These are phyloP conservation scores for Tetraselmis striata DNA, from an alignment of 139 green algal species.

Conservation along the genomic window DNA sequence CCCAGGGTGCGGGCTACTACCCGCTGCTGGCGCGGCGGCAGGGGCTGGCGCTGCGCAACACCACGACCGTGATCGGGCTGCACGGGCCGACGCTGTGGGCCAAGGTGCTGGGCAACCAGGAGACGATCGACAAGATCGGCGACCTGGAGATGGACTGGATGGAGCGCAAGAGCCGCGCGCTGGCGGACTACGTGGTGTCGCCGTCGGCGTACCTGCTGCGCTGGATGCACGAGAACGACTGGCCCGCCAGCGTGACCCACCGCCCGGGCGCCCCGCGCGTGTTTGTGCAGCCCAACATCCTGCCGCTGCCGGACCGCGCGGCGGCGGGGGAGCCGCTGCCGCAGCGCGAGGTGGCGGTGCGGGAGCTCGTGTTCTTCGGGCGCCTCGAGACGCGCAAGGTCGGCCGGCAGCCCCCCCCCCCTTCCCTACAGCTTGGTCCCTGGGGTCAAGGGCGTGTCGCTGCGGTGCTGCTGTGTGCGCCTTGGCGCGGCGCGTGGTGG, in stretches of 20 bases:
- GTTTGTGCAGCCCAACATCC: constrained; percentile 32
- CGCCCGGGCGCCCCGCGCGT: neutral
- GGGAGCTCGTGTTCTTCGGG: constrained; percentile 30
- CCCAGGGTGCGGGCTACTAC: constrained; percentile 30
- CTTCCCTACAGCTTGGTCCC: too few species aligned
- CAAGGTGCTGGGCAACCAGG: constrained; percentile 25
- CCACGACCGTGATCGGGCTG: constrained; percentile 6
- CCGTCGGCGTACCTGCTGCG: constrained; percentile 22
- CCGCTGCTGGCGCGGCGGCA: constrained; percentile 21
- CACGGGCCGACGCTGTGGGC: constrained; percentile 29
- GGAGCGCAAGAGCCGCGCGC: constrained; percentile 18
- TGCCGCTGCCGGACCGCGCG: constrained; percentile 14
- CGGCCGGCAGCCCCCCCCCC: too few species aligned
- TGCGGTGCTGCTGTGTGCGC: too few species aligned
- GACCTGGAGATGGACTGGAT: constrained; percentile 34
- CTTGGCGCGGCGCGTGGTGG: too few species aligned
- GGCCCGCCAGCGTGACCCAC: constrained; percentile 3
- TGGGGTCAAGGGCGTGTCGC: too few species aligned
- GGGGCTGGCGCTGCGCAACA: constrained; percentile 8
- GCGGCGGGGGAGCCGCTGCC: neutral
- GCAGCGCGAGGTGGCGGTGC: neutral
- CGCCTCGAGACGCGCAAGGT: constrained; percentile 29
- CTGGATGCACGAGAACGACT: constrained; percentile 26
- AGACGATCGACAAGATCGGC: constrained; percentile 23
- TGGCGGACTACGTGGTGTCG: constrained; percentile 23